Conservation (phyloP, 129 eudicot genomes). For the Calendula officinalis region DNA sequence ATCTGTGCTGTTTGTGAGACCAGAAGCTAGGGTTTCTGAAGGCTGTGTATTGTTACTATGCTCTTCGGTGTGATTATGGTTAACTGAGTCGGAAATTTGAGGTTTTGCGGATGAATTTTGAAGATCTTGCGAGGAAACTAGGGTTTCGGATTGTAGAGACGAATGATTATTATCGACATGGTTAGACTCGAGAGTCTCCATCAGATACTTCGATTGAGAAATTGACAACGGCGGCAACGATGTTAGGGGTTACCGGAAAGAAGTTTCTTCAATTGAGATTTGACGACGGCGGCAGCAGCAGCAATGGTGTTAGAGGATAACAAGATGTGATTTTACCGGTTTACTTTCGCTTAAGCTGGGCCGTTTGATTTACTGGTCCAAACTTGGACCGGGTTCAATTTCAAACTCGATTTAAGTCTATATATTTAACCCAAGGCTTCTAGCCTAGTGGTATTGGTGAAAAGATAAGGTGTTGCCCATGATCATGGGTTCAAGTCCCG, state of each 20-base stretch:
- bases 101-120: conserved; percentile 7
- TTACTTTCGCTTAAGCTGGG: too few relatives aligned
- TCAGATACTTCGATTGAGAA: background rate
- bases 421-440: too few relatives aligned
- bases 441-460: too few relatives aligned
- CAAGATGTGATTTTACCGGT: too few relatives aligned
- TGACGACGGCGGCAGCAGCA: background rate
- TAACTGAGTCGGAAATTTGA: background rate
- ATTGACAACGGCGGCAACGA: background rate
- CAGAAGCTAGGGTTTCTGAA: conserved; percentile 30
- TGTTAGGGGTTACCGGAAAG: conserved; percentile 1
- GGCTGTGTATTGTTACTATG: background rate
- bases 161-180: conserved; percentile 22
- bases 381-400: too few relatives aligned
- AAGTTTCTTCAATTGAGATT: background rate
- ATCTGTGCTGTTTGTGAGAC: conserved; percentile 51
- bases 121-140: background rate
- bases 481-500: too few relatives aligned
- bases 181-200: conserved; percentile 17
- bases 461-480: too few relatives aligned
- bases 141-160: conserved; percentile 30
- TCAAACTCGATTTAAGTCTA: too few relatives aligned
- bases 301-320: background rate
- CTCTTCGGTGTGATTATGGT: background rate
- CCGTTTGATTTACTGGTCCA: too few relatives aligned